These are phyloP conservation scores for Condylostoma magnum DNA, from an alignment of 169 alveolate species.

Conservation along the genomic window DNA sequence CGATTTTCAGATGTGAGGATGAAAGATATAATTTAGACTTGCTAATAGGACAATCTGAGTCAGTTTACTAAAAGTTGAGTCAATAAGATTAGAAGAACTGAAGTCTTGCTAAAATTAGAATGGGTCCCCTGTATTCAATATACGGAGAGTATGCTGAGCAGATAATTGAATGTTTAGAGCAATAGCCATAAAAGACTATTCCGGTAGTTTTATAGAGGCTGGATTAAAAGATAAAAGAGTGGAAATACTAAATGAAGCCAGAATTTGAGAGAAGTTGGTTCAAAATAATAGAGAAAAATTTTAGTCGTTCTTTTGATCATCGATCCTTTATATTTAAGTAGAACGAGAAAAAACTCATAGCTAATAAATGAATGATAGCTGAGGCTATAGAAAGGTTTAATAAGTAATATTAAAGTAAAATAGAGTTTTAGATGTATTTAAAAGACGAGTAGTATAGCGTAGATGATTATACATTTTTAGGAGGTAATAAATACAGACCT, in stretches of 20 bases:
- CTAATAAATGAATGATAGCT: conserved; percentile 47
- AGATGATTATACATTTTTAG: background rate
- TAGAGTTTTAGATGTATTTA: background rate
- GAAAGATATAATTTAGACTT: conserved; percentile 80
- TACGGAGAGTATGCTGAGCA: conserved; percentile 68
- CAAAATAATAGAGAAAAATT: conserved; percentile 70
- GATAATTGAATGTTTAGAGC: conserved; percentile 51
- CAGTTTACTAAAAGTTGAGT: conserved; percentile 51
- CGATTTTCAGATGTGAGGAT: conserved; percentile 81
- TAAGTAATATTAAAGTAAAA: background rate
- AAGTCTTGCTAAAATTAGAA: conserved; percentile 51
- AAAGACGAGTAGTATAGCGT: background rate
- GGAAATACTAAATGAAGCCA: conserved; percentile 52
- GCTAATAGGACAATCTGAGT: conserved; percentile 59
- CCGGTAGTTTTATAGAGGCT: conserved; percentile 63
- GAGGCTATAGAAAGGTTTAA: conserved; percentile 9
- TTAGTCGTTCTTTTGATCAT: conserved; percentile 75
- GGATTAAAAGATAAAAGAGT: conserved; percentile 59
- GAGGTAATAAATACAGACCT: background rate
- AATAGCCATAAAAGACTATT: conserved; percentile 66
- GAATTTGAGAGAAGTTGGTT: conserved; percentile 64
- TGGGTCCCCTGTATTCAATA: conserved; percentile 60
- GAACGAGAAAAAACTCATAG: conserved; percentile 70
- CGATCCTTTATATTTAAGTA: conserved; percentile 75
- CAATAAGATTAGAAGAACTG: conserved; percentile 50